Conservation (phyloP, 2,329 filamentous ascomycete species). For the Trichocomaceae sp. region DNA sequence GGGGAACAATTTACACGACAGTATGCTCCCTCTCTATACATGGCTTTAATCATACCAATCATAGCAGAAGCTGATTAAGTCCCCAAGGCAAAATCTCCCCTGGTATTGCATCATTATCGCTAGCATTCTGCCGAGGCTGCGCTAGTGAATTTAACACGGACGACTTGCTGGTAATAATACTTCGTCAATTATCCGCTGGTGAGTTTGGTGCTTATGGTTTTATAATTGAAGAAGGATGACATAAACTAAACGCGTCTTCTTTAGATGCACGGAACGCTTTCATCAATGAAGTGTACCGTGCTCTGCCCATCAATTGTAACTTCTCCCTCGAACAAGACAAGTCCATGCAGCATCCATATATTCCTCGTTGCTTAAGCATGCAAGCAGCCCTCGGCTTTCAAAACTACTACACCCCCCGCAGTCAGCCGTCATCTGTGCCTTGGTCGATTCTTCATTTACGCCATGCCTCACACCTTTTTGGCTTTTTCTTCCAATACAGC, state of each 20-base stretch:
- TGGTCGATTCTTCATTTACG: slow-evolving; percentile 69
- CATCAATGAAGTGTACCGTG: slow-evolving; percentile 60
- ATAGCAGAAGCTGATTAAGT: not conserved
- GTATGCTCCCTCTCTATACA: slow-evolving; percentile 21
- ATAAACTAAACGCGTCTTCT: slow-evolving; percentile 14
- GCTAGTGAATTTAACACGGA: slow-evolving; percentile 52
- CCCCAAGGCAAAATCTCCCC: slow-evolving; percentile 39
- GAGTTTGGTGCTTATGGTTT: slow-evolving; percentile 23
- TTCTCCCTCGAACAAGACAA: slow-evolving; percentile 74
- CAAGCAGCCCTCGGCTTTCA: slow-evolving; percentile 71
- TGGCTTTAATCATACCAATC: not conserved
- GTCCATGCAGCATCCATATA: slow-evolving; percentile 63
- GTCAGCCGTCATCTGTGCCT: slow-evolving; percentile 65
- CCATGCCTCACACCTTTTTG: slow-evolving; percentile 58
- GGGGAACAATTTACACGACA: slow-evolving; percentile 30
- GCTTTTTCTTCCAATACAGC: slow-evolving; percentile 58
- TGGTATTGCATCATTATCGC: slow-evolving; percentile 56
- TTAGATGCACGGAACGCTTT: slow-evolving; percentile 57
- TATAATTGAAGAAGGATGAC: not conserved
- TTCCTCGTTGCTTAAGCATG: slow-evolving; percentile 71
- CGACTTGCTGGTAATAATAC: slow-evolving; percentile 61
- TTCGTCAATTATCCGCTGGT: slow-evolving; percentile 44
- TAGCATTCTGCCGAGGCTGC: slow-evolving; percentile 46
- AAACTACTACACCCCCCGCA: slow-evolving; percentile 55
- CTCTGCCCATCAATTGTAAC: slow-evolving; percentile 69